A percentile compares a stretch with the other conserved stretches of the same genome.
phyloP scores from a whole-genome alignment of 1,284 basidiomycete genomes.

The Baeospora myosura region DNA sequence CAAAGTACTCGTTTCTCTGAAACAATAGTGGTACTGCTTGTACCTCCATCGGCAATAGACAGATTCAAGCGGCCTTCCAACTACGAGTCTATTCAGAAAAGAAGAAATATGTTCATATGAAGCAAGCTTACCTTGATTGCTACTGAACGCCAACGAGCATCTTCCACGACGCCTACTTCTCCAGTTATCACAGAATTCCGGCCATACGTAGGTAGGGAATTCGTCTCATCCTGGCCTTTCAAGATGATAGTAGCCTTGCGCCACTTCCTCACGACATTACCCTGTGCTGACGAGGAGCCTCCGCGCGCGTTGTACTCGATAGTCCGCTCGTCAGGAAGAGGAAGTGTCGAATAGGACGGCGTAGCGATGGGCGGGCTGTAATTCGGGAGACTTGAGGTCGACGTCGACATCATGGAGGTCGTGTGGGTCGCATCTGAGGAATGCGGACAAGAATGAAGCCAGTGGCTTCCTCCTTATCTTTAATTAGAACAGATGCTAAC shows the following conservation, averaged over 20 bases:
- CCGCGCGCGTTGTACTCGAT: slow-evolving; percentile 27
- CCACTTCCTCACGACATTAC: slow-evolving; percentile 23
- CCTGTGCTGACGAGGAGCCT: slow-evolving; percentile 11
- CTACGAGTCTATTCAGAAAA: slow-evolving; percentile 17
- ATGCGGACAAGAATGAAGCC: no score
- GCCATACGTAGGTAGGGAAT: slow-evolving; percentile 24
- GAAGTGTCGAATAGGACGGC: slow-evolving; percentile 21
- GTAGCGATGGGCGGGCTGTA: no score
- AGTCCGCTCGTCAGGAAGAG: slow-evolving; percentile 23
- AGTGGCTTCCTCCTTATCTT: no score
- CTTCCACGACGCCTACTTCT: slow-evolving; percentile 23
- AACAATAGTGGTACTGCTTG: slow-evolving; percentile 21
- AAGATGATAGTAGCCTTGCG: slow-evolving; percentile 26
- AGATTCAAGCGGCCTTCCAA: slow-evolving; percentile 33
- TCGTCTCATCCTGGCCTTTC: slow-evolving; percentile 23
- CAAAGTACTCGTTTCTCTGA: slow-evolving; percentile 25
- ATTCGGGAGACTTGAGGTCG: slow-evolving; percentile 10
- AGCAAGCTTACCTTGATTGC: slow-evolving; percentile 25
- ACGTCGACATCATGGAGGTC: no score
- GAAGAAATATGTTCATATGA: background rate
- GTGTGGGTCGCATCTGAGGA: no score
- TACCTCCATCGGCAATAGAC: slow-evolving; percentile 29
- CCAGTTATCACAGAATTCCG: slow-evolving; percentile 24
- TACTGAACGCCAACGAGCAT: slow-evolving; percentile 22
- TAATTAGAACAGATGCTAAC: no score